Evolutionary conservation across 2,329 filamentous ascomycete genomes (phyloP).

Genomic region (Biscogniauxia mediterranea): DNA sequence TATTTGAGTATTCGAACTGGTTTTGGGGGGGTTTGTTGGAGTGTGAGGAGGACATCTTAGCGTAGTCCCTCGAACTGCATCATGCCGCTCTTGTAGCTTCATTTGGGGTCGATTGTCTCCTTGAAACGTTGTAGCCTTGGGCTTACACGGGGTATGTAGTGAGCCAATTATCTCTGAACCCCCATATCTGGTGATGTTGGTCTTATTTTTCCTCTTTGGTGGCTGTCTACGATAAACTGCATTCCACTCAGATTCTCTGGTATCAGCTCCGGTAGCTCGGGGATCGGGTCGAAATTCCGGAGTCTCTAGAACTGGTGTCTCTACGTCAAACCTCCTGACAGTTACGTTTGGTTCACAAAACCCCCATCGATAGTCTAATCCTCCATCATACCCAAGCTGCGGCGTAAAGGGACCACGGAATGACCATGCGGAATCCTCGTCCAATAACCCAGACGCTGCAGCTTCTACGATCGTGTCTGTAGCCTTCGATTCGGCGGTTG

Average conservation of each 20-base stretch:
- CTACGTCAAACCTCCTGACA: constrained; percentile 22
- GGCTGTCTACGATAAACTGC: constrained; percentile 6
- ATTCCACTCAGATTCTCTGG: not conserved
- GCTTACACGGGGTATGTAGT: not conserved
- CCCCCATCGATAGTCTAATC: constrained; percentile 42
- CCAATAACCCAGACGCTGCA: constrained; percentile 27
- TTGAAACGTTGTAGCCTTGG: not conserved
- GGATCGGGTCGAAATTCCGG: not conserved
- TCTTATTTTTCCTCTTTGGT: constrained; percentile 18
- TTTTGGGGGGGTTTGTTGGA: not conserved
- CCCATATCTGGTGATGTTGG: not conserved
- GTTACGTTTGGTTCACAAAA: constrained; percentile 17
- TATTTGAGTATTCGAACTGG: not conserved
- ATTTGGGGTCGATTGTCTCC: not conserved
- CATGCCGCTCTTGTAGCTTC: not conserved
- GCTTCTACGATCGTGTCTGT: constrained; percentile 34
- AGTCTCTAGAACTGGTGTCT: constrained; percentile 6
- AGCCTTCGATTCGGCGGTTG: constrained; percentile 42
- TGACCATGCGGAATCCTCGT: constrained; percentile 26
- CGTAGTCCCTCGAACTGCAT: not conserved
- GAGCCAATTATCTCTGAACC: not conserved
- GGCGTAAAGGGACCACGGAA: constrained; percentile 45
- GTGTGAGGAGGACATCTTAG: not conserved
- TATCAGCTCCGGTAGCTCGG: not conserved
- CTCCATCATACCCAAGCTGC: constrained; percentile 45